A percentile compares a stretch with the other conserved stretches of the same genome.
phyloP scores from a whole-genome alignment of 208 protist genomes.

The Perkinsela sp. region DNA sequence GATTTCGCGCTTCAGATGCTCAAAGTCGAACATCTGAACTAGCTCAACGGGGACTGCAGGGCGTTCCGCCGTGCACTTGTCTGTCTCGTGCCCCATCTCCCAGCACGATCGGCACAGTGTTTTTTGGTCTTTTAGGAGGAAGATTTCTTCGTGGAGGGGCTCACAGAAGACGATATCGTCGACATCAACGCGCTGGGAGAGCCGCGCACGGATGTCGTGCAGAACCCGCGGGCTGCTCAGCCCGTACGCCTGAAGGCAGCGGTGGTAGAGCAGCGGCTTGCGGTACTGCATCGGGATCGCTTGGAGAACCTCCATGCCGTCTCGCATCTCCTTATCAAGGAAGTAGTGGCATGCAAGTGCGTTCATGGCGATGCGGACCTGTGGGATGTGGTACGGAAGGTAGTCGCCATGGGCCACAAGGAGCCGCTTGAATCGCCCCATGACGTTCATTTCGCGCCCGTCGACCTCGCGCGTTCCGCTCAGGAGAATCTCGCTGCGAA shows the following conservation, averaged over 20 bases:
- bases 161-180: not conserved
- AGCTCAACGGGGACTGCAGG: not conserved
- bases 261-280: not conserved
- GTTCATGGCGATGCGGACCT: not conserved
- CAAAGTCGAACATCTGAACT: conserved; percentile 1
- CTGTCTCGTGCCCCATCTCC: not conserved
- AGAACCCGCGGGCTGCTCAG: not conserved
- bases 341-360: not conserved
- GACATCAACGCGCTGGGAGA: not conserved
- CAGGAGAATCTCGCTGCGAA: not conserved
- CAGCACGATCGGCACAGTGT: not conserved
- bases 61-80: not conserved
- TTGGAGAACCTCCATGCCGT: not conserved
- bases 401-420: not conserved
- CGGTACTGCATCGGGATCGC: not conserved
- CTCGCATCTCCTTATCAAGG: not conserved
- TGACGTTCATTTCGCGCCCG: not conserved
- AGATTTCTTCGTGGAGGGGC: not conserved
- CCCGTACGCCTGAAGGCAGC: not conserved
- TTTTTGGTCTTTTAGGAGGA: not conserved
- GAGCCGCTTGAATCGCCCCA: not conserved
- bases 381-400: not conserved
- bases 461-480: not conserved
- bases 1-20: not conserved
- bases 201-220: not conserved